phyloP scores from a whole-genome alignment of 2,329 filamentous ascomycete species.

The Arthrobotrys megalospora region DNA sequence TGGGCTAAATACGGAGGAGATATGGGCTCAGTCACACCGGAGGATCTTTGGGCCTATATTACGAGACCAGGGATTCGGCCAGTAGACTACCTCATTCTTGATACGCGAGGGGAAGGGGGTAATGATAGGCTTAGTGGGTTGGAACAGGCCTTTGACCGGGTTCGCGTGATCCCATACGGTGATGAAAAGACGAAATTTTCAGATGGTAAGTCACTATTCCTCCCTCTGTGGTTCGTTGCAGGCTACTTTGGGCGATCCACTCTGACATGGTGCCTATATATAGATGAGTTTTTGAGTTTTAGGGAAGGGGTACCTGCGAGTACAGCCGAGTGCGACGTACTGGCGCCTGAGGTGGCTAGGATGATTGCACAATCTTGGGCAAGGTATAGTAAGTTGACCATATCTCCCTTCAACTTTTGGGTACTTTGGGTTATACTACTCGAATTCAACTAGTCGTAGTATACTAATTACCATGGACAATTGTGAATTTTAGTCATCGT shows the following conservation, averaged over 20 bases:
- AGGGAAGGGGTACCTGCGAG: slow-evolving; percentile 1
- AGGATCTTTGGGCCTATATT: slow-evolving; percentile 33
- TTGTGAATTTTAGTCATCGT: slow-evolving; percentile 29
- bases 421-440: not conserved
- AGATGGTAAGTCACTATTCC: slow-evolving; percentile 11
- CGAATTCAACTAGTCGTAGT: no score
- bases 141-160: slow-evolving; percentile 11
- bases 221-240: not conserved
- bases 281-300: slow-evolving; percentile 15
- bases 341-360: slow-evolving; percentile 27
- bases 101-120: slow-evolving; percentile 34
- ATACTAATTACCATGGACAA: no score
- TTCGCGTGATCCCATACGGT: slow-evolving; percentile 26
- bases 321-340: not conserved
- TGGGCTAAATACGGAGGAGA: slow-evolving; percentile 10
- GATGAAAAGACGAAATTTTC: slow-evolving; percentile 3
- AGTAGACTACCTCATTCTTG: slow-evolving; percentile 38
- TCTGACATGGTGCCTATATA: slow-evolving; percentile 1
- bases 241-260: no score
- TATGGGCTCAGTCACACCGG: slow-evolving; percentile 18
- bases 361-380: slow-evolving; percentile 3
- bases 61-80: slow-evolving; percentile 46
- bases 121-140: slow-evolving; percentile 21
- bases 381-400: slow-evolving; percentile 13
- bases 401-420: not conserved